Conservation (phyloP, 306 rosid species). For the Comarum palustre region DNA sequence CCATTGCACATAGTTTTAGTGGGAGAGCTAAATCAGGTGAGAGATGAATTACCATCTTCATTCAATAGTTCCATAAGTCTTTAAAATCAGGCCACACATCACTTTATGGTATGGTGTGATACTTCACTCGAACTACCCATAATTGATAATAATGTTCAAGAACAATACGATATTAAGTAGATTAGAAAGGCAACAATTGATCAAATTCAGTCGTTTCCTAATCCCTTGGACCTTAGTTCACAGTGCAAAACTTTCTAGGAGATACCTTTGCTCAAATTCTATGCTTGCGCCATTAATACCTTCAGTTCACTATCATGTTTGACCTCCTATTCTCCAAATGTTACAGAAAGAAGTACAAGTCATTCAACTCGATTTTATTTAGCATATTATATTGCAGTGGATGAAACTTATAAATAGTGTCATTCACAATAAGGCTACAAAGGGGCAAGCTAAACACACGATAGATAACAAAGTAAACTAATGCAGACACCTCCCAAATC, state of each 20-base stretch:
- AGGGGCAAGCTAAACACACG: not conserved
- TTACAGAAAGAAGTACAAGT: conserved; percentile 3
- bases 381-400: not conserved
- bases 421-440: not conserved
- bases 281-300: not conserved
- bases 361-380: not conserved
- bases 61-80: not conserved
- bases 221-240: not conserved
- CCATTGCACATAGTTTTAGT: not conserved
- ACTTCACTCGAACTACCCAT: not conserved
- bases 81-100: not conserved
- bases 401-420: not conserved
- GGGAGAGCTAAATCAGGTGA: not conserved
- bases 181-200: not conserved
- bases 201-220: not conserved
- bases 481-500: not conserved
- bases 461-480: not conserved
- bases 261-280: not conserved
- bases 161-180: not conserved
- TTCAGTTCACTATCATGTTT: not conserved
- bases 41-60: not conserved
- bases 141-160: not conserved
- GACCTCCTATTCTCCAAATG: conserved; percentile 1
- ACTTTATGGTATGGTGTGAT: not conserved
- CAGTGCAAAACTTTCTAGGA: not conserved